These are phyloP conservation scores for Phaeosphaeria sp. DNA, from an alignment of 2,329 filamentous ascomycete genomes.

Conservation along the genomic window DNA sequence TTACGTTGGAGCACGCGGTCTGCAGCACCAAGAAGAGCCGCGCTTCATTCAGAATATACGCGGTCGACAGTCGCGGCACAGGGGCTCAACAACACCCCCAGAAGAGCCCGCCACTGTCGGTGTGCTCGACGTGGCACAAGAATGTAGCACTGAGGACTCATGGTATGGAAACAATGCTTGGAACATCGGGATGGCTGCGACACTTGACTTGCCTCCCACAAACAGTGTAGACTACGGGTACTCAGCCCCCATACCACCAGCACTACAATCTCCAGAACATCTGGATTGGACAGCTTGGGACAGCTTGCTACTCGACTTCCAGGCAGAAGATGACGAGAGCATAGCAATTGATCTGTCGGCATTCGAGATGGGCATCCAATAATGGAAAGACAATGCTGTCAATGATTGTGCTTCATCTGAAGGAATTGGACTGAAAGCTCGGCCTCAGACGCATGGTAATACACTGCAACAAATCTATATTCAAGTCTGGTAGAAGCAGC, in stretches of 20 bases:
- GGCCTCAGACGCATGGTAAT: no score
- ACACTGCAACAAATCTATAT: no score
- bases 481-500: no score
- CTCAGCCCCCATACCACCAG: background rate
- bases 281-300: constrained; percentile 1
- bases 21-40: constrained; percentile 19
- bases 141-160: background rate
- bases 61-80: background rate
- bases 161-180: background rate
- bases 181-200: no score
- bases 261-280: background rate
- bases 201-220: no score
- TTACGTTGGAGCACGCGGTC: constrained; percentile 16
- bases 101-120: no score
- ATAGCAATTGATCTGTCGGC: background rate
- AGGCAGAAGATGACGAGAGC: background rate
- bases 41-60: constrained; percentile 31
- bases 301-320: background rate
- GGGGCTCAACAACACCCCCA: background rate
- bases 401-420: no score
- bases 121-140: no score
- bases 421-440: no score
- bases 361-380: background rate
- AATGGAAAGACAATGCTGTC: background rate
- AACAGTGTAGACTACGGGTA: no score